phyloP scores from a whole-genome alignment of 148 eudicot species.

The Fagopyrum esculentum region DNA sequence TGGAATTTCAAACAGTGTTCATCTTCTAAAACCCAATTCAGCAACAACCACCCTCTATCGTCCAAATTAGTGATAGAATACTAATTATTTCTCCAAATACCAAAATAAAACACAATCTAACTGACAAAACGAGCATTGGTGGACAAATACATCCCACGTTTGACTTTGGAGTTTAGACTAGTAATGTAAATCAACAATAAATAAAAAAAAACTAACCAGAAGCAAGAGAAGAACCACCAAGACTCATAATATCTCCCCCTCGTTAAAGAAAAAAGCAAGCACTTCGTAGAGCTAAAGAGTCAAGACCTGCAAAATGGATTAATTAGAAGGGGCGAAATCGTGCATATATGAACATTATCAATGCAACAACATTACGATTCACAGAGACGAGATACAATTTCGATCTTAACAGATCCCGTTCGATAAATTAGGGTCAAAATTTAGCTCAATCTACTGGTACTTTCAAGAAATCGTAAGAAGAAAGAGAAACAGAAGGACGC shows the following conservation, averaged over 20 bases:
- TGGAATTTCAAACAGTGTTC: background rate
- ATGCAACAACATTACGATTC: background rate
- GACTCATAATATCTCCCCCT: constrained; percentile 39
- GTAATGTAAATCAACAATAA: background rate
- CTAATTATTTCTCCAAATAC: background rate
- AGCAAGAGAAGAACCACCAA: constrained; percentile 49
- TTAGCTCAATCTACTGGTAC: constrained; percentile 3
- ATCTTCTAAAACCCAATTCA: background rate
- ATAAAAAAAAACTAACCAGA: constrained; percentile 40
- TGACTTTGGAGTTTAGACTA: background rate
- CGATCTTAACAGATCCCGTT: background rate
- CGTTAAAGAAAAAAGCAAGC: background rate
- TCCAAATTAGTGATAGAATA: background rate
- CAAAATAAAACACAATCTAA: background rate
- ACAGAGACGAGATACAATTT: background rate
- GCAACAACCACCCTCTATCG: background rate
- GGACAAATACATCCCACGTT: background rate
- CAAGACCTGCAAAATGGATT: constrained; percentile 2
- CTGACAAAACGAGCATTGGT: background rate
- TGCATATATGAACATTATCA: background rate
- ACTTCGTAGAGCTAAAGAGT: background rate
- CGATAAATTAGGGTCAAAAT: background rate
- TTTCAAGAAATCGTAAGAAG: background rate
- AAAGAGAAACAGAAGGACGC: background rate
- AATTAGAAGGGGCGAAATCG: background rate